Evolutionary conservation across 2,329 filamentous ascomycete species (phyloP), one percentile per base, ranked within the genome.

Genomic region (Exophiala phaeomuriformis): DNA sequence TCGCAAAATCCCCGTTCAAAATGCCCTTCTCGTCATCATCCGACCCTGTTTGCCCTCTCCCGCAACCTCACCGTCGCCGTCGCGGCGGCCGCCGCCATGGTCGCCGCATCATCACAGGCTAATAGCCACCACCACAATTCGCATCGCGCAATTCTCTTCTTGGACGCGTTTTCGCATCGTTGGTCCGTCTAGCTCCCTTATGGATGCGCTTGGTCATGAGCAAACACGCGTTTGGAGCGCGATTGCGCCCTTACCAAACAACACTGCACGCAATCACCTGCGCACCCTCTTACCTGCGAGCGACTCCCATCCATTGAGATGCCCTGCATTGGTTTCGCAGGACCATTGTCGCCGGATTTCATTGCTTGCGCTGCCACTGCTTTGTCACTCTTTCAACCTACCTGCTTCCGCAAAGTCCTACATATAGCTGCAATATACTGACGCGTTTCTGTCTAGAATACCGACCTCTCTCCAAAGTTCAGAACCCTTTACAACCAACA

Each of bases 101-200:
- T 50, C 49, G 48, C 55, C 39, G 8, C 45, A 42, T 39, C 50
- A 10, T 47, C 48, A 40, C n/a, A 67, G 66, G n/a, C 65, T 66
- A 29, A 82, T 68, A 3, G 71, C 69, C 48, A 69, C 66, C 55
- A 58, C 57, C 51, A 52, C 47, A 51, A 51, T 53, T 27, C 36
- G 47, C 48, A 39, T 35, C 48, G 10, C 43, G 10, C 44, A 49
- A 39, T 39, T 51, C 29, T 36, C 40, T 43, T 52, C 12, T 40
- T 52, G 30, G 53, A 59, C 57, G 57, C 57, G 57, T 59, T 50
- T 57, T 51, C 40, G 2, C n/a, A 30, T 53, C 33, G 43, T 54
- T n/a, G 49, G 53, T 56, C 47, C 51, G 51, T 56, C 19, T 5
- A 41, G 40, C 33, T 36, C 29, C 42, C n/a, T 39, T n/a, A 9